These are phyloP conservation scores for Mikania micrantha DNA, from an alignment of 129 eudicot genomes.

Conservation along the genomic window DNA sequence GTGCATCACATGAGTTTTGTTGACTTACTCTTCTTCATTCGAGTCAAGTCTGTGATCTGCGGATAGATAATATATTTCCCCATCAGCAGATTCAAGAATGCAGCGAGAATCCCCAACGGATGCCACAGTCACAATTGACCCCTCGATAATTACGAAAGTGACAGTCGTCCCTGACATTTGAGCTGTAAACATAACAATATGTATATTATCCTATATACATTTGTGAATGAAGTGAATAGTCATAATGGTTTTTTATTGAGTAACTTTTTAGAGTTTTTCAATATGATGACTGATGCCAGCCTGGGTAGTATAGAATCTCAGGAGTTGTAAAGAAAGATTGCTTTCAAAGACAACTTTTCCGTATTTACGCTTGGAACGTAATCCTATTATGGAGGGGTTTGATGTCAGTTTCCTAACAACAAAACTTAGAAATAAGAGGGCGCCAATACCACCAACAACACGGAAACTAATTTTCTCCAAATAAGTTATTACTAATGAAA, in stretches of 20 bases:
- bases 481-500: not conserved
- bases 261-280: too few relatives aligned
- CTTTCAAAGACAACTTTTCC: not conserved
- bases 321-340: not conserved
- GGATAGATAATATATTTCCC: constrained; percentile 62
- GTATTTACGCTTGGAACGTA: not conserved
- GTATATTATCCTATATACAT: not conserved
- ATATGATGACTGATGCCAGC: not conserved
- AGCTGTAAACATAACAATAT: constrained; percentile 36
- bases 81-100: constrained; percentile 93
- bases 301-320: not conserved
- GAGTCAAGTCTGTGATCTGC: constrained; percentile 97
- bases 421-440: not conserved
- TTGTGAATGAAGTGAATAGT: too few relatives aligned
- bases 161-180: constrained; percentile 90
- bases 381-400: not conserved
- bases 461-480: not conserved
- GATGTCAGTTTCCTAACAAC: not conserved
- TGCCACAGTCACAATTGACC: constrained; percentile 85
- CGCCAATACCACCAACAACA: not conserved
- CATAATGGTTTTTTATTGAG: too few relatives aligned
- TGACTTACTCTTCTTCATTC: constrained; percentile 83
- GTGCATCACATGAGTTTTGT: constrained; percentile 2
- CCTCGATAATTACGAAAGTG: constrained; percentile 83
- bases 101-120: constrained; percentile 97